phyloP scores from a whole-genome alignment of 495 filamentous ascomycete species.

The Penicillium silybi region DNA sequence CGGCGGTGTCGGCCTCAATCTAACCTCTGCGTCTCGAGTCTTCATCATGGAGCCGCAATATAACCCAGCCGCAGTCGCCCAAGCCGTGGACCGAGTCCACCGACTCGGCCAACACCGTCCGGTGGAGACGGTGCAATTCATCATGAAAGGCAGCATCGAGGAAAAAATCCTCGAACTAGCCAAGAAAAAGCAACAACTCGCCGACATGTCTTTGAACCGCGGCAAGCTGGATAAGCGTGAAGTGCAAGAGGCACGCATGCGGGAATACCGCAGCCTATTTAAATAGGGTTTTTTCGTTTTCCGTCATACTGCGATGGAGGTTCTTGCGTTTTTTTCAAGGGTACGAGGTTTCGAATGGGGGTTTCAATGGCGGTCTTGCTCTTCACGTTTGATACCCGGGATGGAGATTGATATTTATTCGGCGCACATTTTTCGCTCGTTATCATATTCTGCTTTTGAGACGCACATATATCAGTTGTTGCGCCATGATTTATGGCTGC shows the following conservation, averaged over 20 bases:
- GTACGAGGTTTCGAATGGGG: not conserved
- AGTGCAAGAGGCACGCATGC: constrained; percentile 67
- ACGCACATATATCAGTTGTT: not conserved
- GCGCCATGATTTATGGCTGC: not conserved
- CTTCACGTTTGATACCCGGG: constrained; percentile 17
- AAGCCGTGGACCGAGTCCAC: constrained; percentile 92
- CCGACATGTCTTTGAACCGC: constrained; percentile 76
- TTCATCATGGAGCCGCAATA: constrained; percentile 99
- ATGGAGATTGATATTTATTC: constrained; percentile 1
- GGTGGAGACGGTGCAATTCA: constrained; percentile 75
- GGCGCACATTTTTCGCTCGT: constrained; percentile 1
- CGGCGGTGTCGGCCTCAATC: constrained; percentile 87
- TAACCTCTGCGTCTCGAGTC: constrained; percentile 78
- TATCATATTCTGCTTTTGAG: not conserved
- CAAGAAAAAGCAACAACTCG: constrained; percentile 84
- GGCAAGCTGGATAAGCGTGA: constrained; percentile 69
- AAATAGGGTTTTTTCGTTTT: constrained; percentile 44
- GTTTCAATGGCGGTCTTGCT: constrained; percentile 1
- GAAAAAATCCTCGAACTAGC: constrained; percentile 89
- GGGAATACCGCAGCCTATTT: constrained; percentile 80
- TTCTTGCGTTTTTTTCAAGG: not conserved
- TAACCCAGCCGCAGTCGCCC: constrained; percentile 91
- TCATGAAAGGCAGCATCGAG: constrained; percentile 89
- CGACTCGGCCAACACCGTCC: constrained; percentile 83
- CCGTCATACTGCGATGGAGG: not conserved